Evolutionary conservation across 495 filamentous ascomycete species (phyloP).

Genomic region (Chaetomium fimeti): DNA sequence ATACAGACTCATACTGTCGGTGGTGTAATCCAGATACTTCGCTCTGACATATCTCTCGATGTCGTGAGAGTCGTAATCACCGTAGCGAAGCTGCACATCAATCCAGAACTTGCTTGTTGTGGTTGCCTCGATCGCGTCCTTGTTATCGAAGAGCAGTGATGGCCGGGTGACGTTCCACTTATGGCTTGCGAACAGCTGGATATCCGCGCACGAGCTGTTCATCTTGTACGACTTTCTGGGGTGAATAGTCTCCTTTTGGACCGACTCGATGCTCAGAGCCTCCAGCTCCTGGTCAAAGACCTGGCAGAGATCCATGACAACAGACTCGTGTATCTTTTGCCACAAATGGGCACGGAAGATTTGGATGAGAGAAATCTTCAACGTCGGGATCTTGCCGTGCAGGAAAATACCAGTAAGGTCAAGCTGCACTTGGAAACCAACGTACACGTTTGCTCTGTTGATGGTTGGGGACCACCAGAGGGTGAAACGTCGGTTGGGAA

Average conservation of each 20-base stretch:
- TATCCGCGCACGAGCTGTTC: constrained; percentile 99
- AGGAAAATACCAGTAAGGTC: constrained; percentile 99
- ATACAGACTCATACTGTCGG: constrained; percentile 98
- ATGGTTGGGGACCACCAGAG: constrained; percentile 96
- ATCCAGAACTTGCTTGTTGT: constrained; percentile 99
- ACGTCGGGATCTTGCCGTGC: constrained; percentile 97
- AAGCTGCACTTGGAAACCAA: constrained; percentile 98
- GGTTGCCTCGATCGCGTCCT: constrained; percentile 91
- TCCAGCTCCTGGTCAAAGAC: constrained; percentile 99
- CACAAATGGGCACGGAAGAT: constrained; percentile 99
- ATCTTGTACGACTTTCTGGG: constrained; percentile 99
- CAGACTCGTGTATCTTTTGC: constrained; percentile 99
- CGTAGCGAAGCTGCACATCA: constrained; percentile 96
- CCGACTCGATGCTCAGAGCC: constrained; percentile 93
- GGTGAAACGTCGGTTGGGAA: constrained; percentile 98
- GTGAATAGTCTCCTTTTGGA: constrained; percentile 99
- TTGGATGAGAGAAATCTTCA: constrained; percentile 98
- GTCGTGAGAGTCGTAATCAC: constrained; percentile 98
- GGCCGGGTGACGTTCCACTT: constrained; percentile 98
- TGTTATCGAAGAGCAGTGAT: constrained; percentile 91
- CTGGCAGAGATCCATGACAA: constrained; percentile 98
- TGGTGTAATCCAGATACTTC: constrained; percentile 99
- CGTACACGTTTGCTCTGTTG: constrained; percentile 75
- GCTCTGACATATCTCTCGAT: constrained; percentile 97
- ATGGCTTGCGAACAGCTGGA: constrained; percentile 94